Conservation (phyloP, 345 rosid species). For the Heritiera littoralis region DNA sequence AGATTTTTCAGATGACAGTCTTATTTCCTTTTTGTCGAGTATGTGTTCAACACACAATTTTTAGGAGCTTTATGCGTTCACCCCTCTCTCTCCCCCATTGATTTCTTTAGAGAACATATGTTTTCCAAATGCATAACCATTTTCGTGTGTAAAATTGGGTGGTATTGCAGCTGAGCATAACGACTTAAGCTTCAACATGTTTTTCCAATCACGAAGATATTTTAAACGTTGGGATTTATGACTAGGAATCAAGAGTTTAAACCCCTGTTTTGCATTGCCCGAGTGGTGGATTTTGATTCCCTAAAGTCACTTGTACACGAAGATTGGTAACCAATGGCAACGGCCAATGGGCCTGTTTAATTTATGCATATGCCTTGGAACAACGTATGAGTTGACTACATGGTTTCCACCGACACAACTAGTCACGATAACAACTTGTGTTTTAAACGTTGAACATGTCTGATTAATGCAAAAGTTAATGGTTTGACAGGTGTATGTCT, state of each 20-base stretch:
- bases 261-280: not conserved
- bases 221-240: not conserved
- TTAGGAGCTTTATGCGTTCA: slow-evolving; percentile 22
- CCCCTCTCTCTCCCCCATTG: not conserved
- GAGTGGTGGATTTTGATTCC: not conserved
- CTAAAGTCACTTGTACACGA: not conserved
- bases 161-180: slow-evolving; percentile 10
- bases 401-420: not conserved
- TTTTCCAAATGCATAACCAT: slow-evolving; percentile 22
- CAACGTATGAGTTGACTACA: no score
- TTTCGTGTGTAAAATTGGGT: slow-evolving; percentile 22
- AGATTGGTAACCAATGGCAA: not conserved
- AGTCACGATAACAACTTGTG: not conserved
- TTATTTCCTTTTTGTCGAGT: slow-evolving; percentile 27
- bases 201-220: not conserved
- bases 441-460: not conserved
- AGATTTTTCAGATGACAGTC: slow-evolving; percentile 35
- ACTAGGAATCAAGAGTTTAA: not conserved
- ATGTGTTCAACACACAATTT: slow-evolving; percentile 33
- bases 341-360: not conserved
- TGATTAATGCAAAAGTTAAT: not conserved
- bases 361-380: not conserved
- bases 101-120: not conserved
- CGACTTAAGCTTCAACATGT: not conserved
- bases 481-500: not conserved